phyloP scores from a whole-genome alignment of 306 rosid genomes.

The Pterocarpus santalinus region DNA sequence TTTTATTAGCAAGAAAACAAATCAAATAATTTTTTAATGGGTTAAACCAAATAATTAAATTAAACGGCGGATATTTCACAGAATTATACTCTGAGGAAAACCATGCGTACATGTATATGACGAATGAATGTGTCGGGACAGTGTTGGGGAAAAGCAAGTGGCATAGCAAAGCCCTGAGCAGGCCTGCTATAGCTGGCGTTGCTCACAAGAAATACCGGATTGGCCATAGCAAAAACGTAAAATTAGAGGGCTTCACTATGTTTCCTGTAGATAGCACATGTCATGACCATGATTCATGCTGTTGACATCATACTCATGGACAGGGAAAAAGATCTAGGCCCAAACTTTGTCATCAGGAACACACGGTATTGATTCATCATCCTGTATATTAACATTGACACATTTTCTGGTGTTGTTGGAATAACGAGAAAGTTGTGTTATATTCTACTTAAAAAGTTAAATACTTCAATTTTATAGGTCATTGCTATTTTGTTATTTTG shows the following conservation, averaged over 20 bases:
- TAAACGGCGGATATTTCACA: neutral
- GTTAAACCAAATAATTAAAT: neutral
- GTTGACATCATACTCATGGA: conserved; percentile 42
- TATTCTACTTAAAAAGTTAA: too few relatives aligned
- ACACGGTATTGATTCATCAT: neutral
- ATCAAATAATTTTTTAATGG: too few relatives aligned
- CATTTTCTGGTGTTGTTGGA: too few relatives aligned
- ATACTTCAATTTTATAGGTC: too few relatives aligned
- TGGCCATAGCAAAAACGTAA: conserved; percentile 33
- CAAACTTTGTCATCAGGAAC: conserved; percentile 16
- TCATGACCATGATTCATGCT: conserved; percentile 46
- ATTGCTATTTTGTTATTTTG: too few relatives aligned
- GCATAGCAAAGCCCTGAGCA: neutral
- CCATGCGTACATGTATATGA: neutral
- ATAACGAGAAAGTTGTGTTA: too few relatives aligned
- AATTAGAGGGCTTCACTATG: neutral
- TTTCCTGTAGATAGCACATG: conserved; percentile 31
- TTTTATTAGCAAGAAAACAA: too few relatives aligned
- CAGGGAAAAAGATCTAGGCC: neutral
- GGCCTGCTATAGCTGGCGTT: neutral
- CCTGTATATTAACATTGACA: neutral
- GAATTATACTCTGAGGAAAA: neutral
- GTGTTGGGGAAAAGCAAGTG: neutral
- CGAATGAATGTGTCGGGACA: conserved; percentile 25
- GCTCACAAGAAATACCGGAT: conserved; percentile 24